Percentiles rank a stretch among this genome's conserved stretches.
Conservation (phyloP, 768 basidiomycete genomes). For the Boletus sp. region DNA sequence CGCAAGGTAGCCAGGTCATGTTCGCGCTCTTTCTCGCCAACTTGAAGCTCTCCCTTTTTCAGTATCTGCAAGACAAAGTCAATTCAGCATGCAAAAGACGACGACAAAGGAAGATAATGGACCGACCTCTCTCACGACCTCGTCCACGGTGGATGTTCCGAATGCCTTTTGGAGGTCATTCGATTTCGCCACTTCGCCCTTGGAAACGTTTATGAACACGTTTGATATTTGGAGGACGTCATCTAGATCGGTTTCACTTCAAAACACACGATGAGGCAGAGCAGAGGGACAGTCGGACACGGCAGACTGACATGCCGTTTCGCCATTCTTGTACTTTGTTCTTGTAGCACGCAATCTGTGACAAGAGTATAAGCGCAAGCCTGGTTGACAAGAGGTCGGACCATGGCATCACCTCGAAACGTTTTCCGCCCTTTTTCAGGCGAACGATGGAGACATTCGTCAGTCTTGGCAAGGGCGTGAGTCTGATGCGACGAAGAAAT, state of each 20-base stretch:
- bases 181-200: constrained; percentile 87
- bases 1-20: constrained; percentile 82
- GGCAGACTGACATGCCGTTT: constrained; percentile 70
- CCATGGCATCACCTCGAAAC: constrained; percentile 72
- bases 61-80: constrained; percentile 59
- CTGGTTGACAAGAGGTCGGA: not conserved
- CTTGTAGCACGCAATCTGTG: constrained; percentile 95
- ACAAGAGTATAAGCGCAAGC: not conserved
- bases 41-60: constrained; percentile 94
- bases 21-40: constrained; percentile 94
- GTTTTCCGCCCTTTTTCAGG: constrained; percentile 94
- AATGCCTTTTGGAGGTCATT: constrained; percentile 93
- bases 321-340: constrained; percentile 99
- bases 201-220: constrained; percentile 94
- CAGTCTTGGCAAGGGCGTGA: constrained; percentile 49
- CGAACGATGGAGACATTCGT: constrained; percentile 97
- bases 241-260: constrained; percentile 86
- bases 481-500: not conserved
- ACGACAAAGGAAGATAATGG: not conserved
- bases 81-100: not conserved
- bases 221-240: constrained; percentile 96
- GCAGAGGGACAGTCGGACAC: not conserved
- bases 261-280: constrained; percentile 5
- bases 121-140: constrained; percentile 78
- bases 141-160: constrained; percentile 64